These are phyloP conservation scores for Plectosphaerella plurivora DNA, from an alignment of 2,329 filamentous ascomycete genomes.

Conservation along the genomic window DNA sequence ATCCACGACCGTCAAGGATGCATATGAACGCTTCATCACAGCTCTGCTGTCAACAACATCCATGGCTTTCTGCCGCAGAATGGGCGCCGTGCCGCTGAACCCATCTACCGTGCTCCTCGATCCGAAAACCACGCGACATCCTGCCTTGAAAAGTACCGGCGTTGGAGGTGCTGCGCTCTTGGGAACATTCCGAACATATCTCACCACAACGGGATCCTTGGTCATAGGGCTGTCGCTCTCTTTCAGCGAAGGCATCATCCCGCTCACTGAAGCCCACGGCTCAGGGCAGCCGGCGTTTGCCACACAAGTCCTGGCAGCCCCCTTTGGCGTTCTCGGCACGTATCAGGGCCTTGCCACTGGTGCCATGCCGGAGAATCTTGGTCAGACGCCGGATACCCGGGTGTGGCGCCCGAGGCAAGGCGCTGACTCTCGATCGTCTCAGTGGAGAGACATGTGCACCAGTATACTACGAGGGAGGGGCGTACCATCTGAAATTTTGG, in stretches of 20 bases:
- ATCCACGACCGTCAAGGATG: constrained; percentile 33
- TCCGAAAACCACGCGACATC: constrained; percentile 8
- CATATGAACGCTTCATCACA: constrained; percentile 50
- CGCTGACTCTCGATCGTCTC: constrained; percentile 32
- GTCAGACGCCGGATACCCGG: constrained; percentile 51
- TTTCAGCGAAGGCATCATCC: constrained; percentile 40
- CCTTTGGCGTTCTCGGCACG: constrained; percentile 45
- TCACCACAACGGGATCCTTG: constrained; percentile 52
- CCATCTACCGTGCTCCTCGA: constrained; percentile 45
- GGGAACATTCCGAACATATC: constrained; percentile 47
- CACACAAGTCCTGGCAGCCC: constrained; percentile 47
- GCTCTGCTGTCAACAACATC: constrained; percentile 48
- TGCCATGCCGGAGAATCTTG: constrained; percentile 32
- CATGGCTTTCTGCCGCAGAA: constrained; percentile 41
- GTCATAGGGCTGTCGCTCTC: constrained; percentile 45
- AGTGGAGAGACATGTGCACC: constrained; percentile 47
- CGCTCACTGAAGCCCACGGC: constrained; percentile 37
- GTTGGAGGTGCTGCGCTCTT: constrained; percentile 8
- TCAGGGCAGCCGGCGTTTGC: constrained; percentile 34
- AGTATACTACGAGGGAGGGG: constrained; percentile 47
- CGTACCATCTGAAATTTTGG: constrained; percentile 36
- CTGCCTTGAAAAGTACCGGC: neutral
- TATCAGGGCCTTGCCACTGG: constrained; percentile 29
- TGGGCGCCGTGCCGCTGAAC: constrained; percentile 48
- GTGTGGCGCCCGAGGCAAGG: constrained; percentile 35